Base-by-base conservation (phyloP, 2,329 filamentous ascomycete species). In the Calonectria pteridis region DNA sequence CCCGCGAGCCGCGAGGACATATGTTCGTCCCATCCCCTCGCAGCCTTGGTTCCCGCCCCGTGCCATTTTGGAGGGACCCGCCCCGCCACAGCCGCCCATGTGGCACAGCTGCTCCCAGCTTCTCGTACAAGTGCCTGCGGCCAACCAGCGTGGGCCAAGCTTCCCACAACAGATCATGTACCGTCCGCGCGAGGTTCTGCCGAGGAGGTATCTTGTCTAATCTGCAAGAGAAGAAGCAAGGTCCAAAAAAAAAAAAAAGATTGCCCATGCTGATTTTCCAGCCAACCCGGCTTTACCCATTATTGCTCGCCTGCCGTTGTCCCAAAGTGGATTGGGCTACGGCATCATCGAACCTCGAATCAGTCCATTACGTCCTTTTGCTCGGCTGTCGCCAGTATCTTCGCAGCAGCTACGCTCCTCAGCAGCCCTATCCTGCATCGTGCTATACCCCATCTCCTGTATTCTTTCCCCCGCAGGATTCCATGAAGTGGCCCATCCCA, bases 1-100 rank as follows among this genome's bases (percentile, higher is more conserved):
- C 31, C 29, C 26, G n/a, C 46, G 35, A 62, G 50, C 29, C 26
- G n/a, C 46, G 35, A 62, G 50, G 43, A 35, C 46, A 62, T 33
- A 31, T 33, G 53, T 69, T 68, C 66, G 53, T 68, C 66, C 66
- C 66, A 43, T 69, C 67, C 31, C 40, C 67, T 69, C 43, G 33
- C 50, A 46, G 50, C 33, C 55, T 62, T 68, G 53, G 66, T 26
- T 59, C 66, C 51, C 46, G 64, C 26, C 64, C 51, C 59, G 43
- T 50, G 58, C 33, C 69, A 33, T 49, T 49, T 59, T 33, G 37
- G 55, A 59, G 33, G 33, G 59, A 33, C 59, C 59, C 59, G 70
- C 77, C 72, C 78, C 78, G 77, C 78, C 78, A 80, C 77, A 80
- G 74, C 77, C 64, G 68, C 65, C 51, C 70, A 73, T 80, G 75